Evolutionary conservation across 1,139 yeast genomes (phyloP).

Genomic region (Suhomyces bokatorum): DNA sequence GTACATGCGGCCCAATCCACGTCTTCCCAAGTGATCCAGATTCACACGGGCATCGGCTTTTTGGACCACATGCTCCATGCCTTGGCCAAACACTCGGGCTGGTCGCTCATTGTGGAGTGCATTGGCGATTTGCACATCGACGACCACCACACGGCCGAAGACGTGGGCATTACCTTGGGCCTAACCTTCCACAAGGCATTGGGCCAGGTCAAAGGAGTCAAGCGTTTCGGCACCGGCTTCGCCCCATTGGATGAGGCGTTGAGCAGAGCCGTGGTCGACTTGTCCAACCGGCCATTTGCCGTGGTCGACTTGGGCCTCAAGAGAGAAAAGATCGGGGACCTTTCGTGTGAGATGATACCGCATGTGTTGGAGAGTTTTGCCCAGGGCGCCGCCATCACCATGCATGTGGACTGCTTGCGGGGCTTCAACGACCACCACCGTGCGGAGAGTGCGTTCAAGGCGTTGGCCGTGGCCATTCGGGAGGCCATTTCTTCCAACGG

Average conservation of each 20-base stretch:
- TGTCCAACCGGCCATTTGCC: conserved; percentile 90
- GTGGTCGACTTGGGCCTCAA: conserved; percentile 85
- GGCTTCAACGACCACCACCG: conserved; percentile 96
- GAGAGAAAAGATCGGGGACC: conserved; percentile 90
- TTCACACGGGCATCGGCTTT: conserved; percentile 93
- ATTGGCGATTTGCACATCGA: conserved; percentile 94
- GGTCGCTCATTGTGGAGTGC: conserved; percentile 89
- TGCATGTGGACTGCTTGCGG: conserved; percentile 91
- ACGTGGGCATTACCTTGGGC: conserved; percentile 90
- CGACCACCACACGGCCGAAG: conserved; percentile 97
- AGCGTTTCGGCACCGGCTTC: conserved; percentile 89
- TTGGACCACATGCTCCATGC: conserved; percentile 98
- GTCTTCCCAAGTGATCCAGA: conserved; percentile 67
- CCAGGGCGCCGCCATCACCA: conserved; percentile 81
- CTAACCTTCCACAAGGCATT: conserved; percentile 85
- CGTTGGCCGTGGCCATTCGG: conserved; percentile 85
- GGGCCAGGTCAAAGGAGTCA: conserved; percentile 87
- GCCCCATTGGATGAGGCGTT: conserved; percentile 97
- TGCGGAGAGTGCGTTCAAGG: conserved; percentile 94
- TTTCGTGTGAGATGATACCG: conserved; percentile 95
- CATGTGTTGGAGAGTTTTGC: conserved; percentile 95
- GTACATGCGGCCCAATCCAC: conserved; percentile 65
- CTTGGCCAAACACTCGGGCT: conserved; percentile 92
- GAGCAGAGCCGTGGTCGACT: conserved; percentile 89
- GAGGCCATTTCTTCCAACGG: conserved; percentile 87